Conservation (phyloP, 768 basidiomycete genomes). For the Hypsizygus marmoreus region DNA sequence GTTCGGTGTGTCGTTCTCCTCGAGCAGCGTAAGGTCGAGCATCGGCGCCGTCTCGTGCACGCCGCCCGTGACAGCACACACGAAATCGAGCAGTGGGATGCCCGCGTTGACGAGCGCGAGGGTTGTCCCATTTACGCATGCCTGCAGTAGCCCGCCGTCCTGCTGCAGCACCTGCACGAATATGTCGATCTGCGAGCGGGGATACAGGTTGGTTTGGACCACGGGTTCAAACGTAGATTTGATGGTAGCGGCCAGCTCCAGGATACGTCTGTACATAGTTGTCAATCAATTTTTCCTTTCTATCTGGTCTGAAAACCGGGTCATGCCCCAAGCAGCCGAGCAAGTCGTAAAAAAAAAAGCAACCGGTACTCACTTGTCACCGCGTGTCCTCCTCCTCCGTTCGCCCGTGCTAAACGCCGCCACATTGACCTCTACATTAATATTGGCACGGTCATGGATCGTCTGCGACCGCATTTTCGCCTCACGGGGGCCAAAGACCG, state of each 20-base stretch:
- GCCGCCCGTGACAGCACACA: slow-evolving; percentile 87
- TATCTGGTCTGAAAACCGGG: neutral
- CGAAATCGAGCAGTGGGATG: slow-evolving; percentile 87
- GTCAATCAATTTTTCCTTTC: neutral
- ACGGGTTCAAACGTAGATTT: slow-evolving; percentile 97
- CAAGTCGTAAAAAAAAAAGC: slow-evolving; percentile 4
- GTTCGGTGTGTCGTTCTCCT: slow-evolving; percentile 90
- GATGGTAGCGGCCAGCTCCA: slow-evolving; percentile 85
- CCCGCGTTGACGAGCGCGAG: slow-evolving; percentile 90
- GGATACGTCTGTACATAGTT: slow-evolving; percentile 61
- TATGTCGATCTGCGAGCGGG: slow-evolving; percentile 92
- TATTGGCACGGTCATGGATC: slow-evolving; percentile 82
- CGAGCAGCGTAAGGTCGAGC: slow-evolving; percentile 84
- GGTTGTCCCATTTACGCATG: slow-evolving; percentile 94
- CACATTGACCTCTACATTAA: slow-evolving; percentile 88
- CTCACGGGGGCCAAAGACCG: slow-evolving; percentile 93
- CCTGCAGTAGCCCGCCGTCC: slow-evolving; percentile 89
- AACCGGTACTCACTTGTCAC: slow-evolving; percentile 93
- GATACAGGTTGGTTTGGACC: slow-evolving; percentile 87
- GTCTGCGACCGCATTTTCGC: slow-evolving; percentile 78
- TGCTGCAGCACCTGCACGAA: slow-evolving; percentile 91
- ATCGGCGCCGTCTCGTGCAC: slow-evolving; percentile 81
- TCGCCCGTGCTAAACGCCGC: slow-evolving; percentile 88
- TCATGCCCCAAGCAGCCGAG: neutral
- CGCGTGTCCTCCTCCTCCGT: slow-evolving; percentile 70